A percentile compares a stretch with the other conserved stretches of the same genome.
These are phyloP conservation scores for Heritiera fomes DNA, from an alignment of 345 rosid species.

Conservation along the genomic window DNA sequence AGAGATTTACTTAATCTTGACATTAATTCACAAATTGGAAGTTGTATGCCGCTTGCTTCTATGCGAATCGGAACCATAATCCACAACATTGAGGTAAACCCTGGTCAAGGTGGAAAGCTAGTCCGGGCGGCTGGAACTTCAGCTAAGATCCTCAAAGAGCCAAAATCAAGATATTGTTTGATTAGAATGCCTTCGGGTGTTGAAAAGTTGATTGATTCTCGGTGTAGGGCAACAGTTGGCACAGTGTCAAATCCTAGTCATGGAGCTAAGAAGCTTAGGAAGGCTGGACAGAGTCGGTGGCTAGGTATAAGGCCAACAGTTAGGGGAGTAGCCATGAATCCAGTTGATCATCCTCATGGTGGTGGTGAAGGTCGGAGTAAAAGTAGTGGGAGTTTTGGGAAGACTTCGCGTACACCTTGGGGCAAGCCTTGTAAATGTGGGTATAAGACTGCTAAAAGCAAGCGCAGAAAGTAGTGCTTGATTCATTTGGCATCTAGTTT, in stretches of 20 bases:
- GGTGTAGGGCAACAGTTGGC: slow-evolving; percentile 77
- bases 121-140: slow-evolving; percentile 83
- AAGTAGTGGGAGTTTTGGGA: slow-evolving; percentile 71
- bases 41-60: slow-evolving; percentile 76
- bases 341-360: slow-evolving; percentile 95
- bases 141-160: slow-evolving; percentile 88
- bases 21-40: slow-evolving; percentile 79
- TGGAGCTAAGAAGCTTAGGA: slow-evolving; percentile 59
- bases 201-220: slow-evolving; percentile 63
- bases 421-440: slow-evolving; percentile 89
- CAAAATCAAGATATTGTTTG: slow-evolving; percentile 48
- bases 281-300: slow-evolving; percentile 92
- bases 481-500: not conserved
- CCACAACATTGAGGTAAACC: slow-evolving; percentile 88
- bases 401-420: slow-evolving; percentile 75
- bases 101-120: slow-evolving; percentile 82
- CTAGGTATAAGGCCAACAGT: slow-evolving; percentile 77
- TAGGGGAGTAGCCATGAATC: slow-evolving; percentile 87
- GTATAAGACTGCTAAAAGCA: slow-evolving; percentile 59
- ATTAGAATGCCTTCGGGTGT: slow-evolving; percentile 74
- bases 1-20: slow-evolving; percentile 66
- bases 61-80: slow-evolving; percentile 92
- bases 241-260: slow-evolving; percentile 68
- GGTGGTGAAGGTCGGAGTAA: slow-evolving; percentile 96
- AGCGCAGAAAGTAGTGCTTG: slow-evolving; percentile 44